These are phyloP conservation scores for Arthrocladium fulminans DNA, from an alignment of 2,329 filamentous ascomycete genomes.

Conservation along the genomic window DNA sequence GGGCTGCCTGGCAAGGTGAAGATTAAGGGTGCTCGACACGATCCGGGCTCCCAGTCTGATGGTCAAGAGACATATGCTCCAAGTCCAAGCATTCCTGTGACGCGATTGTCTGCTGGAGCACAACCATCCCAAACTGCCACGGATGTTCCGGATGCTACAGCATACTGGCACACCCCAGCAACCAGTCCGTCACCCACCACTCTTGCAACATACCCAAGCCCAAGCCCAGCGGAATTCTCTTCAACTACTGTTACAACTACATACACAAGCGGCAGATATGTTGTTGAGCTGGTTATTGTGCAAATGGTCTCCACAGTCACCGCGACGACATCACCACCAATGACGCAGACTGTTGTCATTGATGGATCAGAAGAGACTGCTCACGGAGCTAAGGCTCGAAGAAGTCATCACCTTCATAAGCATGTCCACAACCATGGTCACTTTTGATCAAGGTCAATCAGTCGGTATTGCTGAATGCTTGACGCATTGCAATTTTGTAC, in stretches of 20 bases:
- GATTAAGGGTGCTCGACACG: slow-evolving; percentile 5
- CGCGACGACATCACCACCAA: background rate
- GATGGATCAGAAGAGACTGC: background rate
- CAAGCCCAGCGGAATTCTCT: background rate
- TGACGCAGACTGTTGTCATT: slow-evolving; percentile 2
- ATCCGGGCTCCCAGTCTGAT: background rate
- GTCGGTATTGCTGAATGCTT: background rate
- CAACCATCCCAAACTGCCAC: no score
- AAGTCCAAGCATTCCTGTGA: background rate
- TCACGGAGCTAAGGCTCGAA: background rate
- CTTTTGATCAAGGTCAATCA: slow-evolving; percentile 4
- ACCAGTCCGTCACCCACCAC: background rate
- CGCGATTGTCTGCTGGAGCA: background rate
- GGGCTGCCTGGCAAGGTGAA: slow-evolving; percentile 3
- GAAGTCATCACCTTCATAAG: background rate
- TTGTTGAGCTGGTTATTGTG: slow-evolving; percentile 8
- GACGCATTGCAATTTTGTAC: background rate
- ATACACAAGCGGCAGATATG: slow-evolving; percentile 8
- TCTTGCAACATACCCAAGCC: background rate
- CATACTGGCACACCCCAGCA: background rate
- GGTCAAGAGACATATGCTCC: background rate
- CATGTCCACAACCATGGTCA: slow-evolving; percentile 3
- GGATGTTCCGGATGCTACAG: background rate
- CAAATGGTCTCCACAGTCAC: slow-evolving; percentile 1
- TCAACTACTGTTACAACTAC: slow-evolving; percentile 3